phyloP scores from a whole-genome alignment of 345 rosid species.

The Euphorbia lathyris region DNA sequence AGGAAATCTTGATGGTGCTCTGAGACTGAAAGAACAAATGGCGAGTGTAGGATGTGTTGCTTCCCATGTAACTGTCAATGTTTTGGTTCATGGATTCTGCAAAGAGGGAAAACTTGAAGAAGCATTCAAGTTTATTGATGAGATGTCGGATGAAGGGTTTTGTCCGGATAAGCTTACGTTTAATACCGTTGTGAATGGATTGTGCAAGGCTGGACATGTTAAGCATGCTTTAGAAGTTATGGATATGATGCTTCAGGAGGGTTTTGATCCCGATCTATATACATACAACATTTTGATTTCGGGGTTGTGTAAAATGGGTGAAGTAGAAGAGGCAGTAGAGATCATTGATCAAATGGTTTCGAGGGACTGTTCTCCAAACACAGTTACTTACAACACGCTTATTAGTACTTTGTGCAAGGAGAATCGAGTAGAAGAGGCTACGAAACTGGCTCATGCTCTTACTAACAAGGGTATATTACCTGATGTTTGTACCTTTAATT shows the following conservation, averaged over 20 bases:
- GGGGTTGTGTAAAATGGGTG: slow-evolving; percentile 79
- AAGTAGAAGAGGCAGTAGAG: slow-evolving; percentile 75
- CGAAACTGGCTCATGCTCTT: slow-evolving; percentile 57
- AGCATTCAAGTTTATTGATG: slow-evolving; percentile 59
- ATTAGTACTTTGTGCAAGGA: slow-evolving; percentile 79
- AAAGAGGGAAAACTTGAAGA: slow-evolving; percentile 71
- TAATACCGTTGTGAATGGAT: slow-evolving; percentile 76
- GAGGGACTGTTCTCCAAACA: slow-evolving; percentile 81
- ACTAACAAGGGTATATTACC: slow-evolving; percentile 75
- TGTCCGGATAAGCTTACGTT: slow-evolving; percentile 73
- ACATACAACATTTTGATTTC: slow-evolving; percentile 80
- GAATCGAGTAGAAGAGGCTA: slow-evolving; percentile 78
- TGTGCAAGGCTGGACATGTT: slow-evolving; percentile 75
- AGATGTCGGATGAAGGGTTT: slow-evolving; percentile 63
- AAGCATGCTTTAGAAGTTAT: slow-evolving; percentile 74
- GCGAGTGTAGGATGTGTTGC: slow-evolving; percentile 44
- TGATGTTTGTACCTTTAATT: slow-evolving; percentile 66
- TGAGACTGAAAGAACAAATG: slow-evolving; percentile 67
- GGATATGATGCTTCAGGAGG: slow-evolving; percentile 86
- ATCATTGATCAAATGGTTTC: slow-evolving; percentile 70
- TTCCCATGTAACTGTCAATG: slow-evolving; percentile 70
- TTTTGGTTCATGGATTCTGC: slow-evolving; percentile 82
- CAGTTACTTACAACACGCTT: slow-evolving; percentile 84
- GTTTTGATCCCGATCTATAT: slow-evolving; percentile 76
- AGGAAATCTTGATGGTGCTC: slow-evolving; percentile 73